phyloP scores from a whole-genome alignment of 2,329 filamentous ascomycete genomes.

The Penicillium paneum region DNA sequence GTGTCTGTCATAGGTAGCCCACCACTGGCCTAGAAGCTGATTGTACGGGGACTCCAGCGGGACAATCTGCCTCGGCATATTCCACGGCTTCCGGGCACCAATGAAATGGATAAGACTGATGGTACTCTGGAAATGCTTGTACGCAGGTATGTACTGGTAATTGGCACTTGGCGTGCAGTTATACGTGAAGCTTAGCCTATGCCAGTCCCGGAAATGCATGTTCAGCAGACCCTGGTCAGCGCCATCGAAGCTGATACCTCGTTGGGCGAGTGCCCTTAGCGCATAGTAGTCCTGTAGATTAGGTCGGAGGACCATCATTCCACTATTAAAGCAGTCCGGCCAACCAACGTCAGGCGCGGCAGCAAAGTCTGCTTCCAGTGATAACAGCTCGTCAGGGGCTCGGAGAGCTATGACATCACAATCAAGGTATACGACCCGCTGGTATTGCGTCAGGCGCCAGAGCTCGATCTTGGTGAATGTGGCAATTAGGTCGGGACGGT shows the following conservation, averaged over 20 bases:
- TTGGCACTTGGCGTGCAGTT: slow-evolving; percentile 96
- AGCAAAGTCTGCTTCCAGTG: slow-evolving; percentile 58
- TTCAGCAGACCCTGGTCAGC: slow-evolving; percentile 95
- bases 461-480: slow-evolving; percentile 96
- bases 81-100: slow-evolving; percentile 87
- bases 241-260: slow-evolving; percentile 91
- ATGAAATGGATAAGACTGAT: slow-evolving; percentile 96
- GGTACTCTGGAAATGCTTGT: slow-evolving; percentile 83
- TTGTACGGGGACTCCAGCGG: slow-evolving; percentile 57
- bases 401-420: slow-evolving; percentile 88
- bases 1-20: slow-evolving; percentile 88
- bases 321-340: slow-evolving; percentile 98
- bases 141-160: slow-evolving; percentile 96
- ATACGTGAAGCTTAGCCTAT: slow-evolving; percentile 90
- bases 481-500: slow-evolving; percentile 81
- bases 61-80: slow-evolving; percentile 47
- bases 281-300: slow-evolving; percentile 85
- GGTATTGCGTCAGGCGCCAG: slow-evolving; percentile 87
- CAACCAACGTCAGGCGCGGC: slow-evolving; percentile 93
- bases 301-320: slow-evolving; percentile 86
- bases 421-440: slow-evolving; percentile 91
- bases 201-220: slow-evolving; percentile 84
- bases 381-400: slow-evolving; percentile 89
- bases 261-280: slow-evolving; percentile 75
- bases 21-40: slow-evolving; percentile 85